Percentiles rank a stretch among this genome's conserved stretches.
These are phyloP conservation scores for Polygonum maritimum DNA, from an alignment of 148 eudicot species.

Conservation along the genomic window DNA sequence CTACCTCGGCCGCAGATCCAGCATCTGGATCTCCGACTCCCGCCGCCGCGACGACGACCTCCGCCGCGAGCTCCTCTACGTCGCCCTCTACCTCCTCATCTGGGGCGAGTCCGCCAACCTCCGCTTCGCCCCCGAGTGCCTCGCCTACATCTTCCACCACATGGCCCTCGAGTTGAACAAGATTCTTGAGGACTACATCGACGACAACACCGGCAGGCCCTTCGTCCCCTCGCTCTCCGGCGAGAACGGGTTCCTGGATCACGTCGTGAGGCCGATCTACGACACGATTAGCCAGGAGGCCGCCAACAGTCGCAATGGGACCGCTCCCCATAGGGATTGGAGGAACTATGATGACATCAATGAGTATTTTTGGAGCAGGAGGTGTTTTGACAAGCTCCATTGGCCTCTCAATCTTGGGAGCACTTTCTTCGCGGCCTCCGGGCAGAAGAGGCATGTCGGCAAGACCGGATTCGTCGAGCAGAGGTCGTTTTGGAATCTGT, in stretches of 20 bases:
- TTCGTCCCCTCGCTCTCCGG: constrained; percentile 49
- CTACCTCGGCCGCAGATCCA: constrained; percentile 54
- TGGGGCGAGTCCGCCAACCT: constrained; percentile 94
- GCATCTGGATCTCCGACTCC: constrained; percentile 49
- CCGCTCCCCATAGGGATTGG: constrained; percentile 81
- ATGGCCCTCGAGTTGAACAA: constrained; percentile 76
- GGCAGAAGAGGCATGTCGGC: constrained; percentile 57
- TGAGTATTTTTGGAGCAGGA: constrained; percentile 90
- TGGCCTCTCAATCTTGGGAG: constrained; percentile 76
- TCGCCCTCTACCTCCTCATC: constrained; percentile 48
- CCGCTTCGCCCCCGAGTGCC: constrained; percentile 67
- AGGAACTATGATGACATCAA: constrained; percentile 89
- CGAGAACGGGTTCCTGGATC: constrained; percentile 46
- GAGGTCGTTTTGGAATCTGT: constrained; percentile 82
- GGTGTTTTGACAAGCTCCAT: constrained; percentile 70
- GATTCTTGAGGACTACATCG: constrained; percentile 66
- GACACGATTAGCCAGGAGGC: constrained; percentile 56
- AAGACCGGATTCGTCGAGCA: constrained; percentile 95
- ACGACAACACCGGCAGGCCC: constrained; percentile 73
- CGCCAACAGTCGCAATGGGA: constrained; percentile 61
- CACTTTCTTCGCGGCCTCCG: constrained; percentile 50
- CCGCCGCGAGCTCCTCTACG: constrained; percentile 65
- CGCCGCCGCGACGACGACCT: constrained; percentile 34
- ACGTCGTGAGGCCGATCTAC: constrained; percentile 71
- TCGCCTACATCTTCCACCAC: constrained; percentile 63